Evolutionary conservation across 345 rosid genomes (phyloP), one percentile per base, ranked within the genome.

Genomic region (Bruguiera gymnorhiza): DNA sequence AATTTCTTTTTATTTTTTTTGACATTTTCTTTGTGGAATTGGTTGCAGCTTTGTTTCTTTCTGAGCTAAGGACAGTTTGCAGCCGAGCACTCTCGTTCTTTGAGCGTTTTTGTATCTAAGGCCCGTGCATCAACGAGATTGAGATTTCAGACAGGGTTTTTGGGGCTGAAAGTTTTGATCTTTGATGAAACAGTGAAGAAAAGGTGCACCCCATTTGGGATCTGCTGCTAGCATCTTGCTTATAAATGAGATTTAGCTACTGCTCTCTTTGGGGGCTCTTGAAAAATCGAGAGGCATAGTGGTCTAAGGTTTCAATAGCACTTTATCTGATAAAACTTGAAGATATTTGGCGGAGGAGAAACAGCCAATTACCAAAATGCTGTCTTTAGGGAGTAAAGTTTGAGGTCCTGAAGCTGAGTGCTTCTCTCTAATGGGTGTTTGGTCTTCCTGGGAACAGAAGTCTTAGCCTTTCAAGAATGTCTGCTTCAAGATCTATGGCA

Each of bases 41-140:
- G 36, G 13, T 51, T 73, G 66, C 66, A 59, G 66, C 54, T 66
- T 59, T 51, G 61, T 50, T 65, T 46, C 37, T 31, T 46, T 37
- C 32, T 51, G 61, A 43, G 59, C 59, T 39, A 19, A 21, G 65
- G 65, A 70, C 62, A 24, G 32, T 74, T 30, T 62, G 64, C n/a
- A 55, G 69, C 24, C 18, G 31, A n/a, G 20, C 29, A 18, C 39
- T 48, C 10, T 21, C 24, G 60, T 56, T 13, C 7, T 30, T 36
- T 24, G 56, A 34, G 46, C 21, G 16, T 48, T 51, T 63, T 56
- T 15, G 5, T 11, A 11, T n/a, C n/a, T 57, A 63, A 57, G 53
- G 63, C 63, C n/a, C 30, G 13, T 37, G 52, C 30, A 39, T 64
- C 46, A 63, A 62, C 23, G 55, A 43, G 50, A 43, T 43, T 43